Evolutionary conservation across 768 basidiomycete genomes (phyloP).

Genomic region (Leccinellum rugosiceps): DNA sequence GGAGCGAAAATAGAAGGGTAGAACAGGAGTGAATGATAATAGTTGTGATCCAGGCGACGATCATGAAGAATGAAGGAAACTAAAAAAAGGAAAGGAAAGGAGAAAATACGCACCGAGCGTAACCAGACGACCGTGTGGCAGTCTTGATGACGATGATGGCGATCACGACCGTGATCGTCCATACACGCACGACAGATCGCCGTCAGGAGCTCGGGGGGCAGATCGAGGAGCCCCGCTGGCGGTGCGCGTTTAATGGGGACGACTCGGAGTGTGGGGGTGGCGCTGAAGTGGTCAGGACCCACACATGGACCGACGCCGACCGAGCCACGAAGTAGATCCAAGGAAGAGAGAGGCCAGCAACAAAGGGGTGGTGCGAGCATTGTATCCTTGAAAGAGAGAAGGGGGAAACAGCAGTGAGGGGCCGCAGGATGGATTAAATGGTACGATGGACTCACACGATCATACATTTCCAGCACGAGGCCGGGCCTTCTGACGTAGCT

Average conservation of each 20-base stretch:
- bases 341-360: neutral
- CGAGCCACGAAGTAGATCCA: neutral
- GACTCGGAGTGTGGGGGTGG: neutral
- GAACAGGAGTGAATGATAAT: neutral
- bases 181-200: slow-evolving; percentile 6
- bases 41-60: no score
- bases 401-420: neutral
- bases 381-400: neutral
- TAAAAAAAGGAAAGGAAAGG: no score
- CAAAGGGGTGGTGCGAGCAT: neutral
- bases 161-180: neutral
- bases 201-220: slow-evolving; percentile 14
- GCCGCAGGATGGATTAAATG: neutral
- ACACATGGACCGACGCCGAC: neutral
- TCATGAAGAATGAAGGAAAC: neutral
- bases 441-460: neutral
- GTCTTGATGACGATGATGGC: neutral
- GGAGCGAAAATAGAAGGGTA: neutral
- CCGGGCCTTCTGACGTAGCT: neutral
- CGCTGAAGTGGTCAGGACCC: neutral
- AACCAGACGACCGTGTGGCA: slow-evolving; percentile 9
- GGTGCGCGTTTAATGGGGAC: neutral
- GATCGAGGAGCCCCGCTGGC: slow-evolving; percentile 5
- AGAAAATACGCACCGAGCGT: slow-evolving; percentile 11
- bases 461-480: no score